Conservation (phyloP, 352 stramenopile species). For the Thalassiosira livingstoniorum region DNA sequence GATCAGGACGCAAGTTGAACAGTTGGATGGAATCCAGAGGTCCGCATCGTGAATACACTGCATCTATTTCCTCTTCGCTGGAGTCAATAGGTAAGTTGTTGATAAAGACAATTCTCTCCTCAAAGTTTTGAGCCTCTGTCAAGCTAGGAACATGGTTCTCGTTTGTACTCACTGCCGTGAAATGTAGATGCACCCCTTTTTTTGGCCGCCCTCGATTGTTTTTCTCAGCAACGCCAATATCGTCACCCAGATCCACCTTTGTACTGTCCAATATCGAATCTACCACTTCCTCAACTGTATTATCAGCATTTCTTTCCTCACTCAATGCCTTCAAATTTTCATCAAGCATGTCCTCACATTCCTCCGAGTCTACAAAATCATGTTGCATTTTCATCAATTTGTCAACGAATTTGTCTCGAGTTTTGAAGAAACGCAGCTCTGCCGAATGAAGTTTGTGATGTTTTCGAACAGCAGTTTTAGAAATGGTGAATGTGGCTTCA, state of each 20-base stretch:
- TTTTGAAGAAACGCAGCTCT: conserved; percentile 44
- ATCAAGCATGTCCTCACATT: not conserved
- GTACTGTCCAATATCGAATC: not conserved
- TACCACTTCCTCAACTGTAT: not conserved
- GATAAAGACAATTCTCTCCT: conserved; percentile 73
- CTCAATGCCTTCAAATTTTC: not conserved
- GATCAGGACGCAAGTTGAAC: conserved; percentile 74
- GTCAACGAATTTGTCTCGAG: conserved; percentile 39
- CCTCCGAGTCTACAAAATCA: conserved; percentile 43
- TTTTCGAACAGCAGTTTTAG: conserved; percentile 30
- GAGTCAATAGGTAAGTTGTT: conserved; percentile 85
- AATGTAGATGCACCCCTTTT: conserved; percentile 50
- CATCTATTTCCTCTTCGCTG: conserved; percentile 61
- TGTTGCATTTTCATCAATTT: conserved; percentile 56
- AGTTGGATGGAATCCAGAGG: conserved; percentile 70
- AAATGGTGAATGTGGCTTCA: not conserved
- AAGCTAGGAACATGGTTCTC: conserved; percentile 16
- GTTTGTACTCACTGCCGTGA: conserved; percentile 51
- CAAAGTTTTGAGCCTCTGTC: conserved; percentile 27
- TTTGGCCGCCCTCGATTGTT: not conserved
- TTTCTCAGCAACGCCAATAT: not conserved
- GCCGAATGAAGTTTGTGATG: conserved; percentile 23
- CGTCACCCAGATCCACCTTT: not conserved
- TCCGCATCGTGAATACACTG: conserved; percentile 76
- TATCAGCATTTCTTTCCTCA: not conserved